These are phyloP conservation scores for Cladosporium sp. DNA, from an alignment of 2,329 filamentous ascomycete species.

Conservation along the genomic window DNA sequence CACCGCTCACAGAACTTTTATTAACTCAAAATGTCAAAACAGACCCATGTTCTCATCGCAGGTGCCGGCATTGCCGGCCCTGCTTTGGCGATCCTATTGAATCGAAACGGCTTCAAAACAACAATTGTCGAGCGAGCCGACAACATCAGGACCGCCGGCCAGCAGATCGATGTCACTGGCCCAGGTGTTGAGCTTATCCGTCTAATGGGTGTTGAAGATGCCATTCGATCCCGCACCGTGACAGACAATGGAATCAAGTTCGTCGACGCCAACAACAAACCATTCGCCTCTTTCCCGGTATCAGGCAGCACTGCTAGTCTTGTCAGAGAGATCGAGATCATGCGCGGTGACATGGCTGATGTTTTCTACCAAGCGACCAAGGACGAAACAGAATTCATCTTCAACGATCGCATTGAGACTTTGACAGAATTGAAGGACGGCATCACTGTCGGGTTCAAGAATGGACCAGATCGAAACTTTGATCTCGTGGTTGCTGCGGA, in stretches of 20 bases:
- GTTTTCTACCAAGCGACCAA: constrained; percentile 22
- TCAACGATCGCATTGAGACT: constrained; percentile 23
- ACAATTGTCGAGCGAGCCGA: constrained; percentile 29
- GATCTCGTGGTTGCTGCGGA: constrained; percentile 33
- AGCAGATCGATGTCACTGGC: constrained; percentile 32
- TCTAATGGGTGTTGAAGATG: constrained; percentile 27
- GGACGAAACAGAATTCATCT: constrained; percentile 27
- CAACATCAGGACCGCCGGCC: constrained; percentile 21
- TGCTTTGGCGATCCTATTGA: constrained; percentile 24
- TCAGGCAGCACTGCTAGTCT: constrained; percentile 24
- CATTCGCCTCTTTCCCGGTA: constrained; percentile 21
- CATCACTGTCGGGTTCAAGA: constrained; percentile 26
- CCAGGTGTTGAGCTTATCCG: constrained; percentile 26
- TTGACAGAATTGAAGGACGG: constrained; percentile 23
- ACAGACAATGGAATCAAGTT: constrained; percentile 28
- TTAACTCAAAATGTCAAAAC: constrained; percentile 11
- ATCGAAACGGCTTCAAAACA: constrained; percentile 17
- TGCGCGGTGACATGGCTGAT: constrained; percentile 26
- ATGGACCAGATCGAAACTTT: constrained; percentile 15
- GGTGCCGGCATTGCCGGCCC: constrained; percentile 29
- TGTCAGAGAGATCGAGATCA: constrained; percentile 32
- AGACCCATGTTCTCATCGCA: constrained; percentile 24
- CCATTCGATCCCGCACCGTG: constrained; percentile 23
- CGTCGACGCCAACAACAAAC: constrained; percentile 22
- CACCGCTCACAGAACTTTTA: neutral